Evolutionary conservation across 108 stramenopile genomes (phyloP).

Genomic region (Nitzschia inconspicua): DNA sequence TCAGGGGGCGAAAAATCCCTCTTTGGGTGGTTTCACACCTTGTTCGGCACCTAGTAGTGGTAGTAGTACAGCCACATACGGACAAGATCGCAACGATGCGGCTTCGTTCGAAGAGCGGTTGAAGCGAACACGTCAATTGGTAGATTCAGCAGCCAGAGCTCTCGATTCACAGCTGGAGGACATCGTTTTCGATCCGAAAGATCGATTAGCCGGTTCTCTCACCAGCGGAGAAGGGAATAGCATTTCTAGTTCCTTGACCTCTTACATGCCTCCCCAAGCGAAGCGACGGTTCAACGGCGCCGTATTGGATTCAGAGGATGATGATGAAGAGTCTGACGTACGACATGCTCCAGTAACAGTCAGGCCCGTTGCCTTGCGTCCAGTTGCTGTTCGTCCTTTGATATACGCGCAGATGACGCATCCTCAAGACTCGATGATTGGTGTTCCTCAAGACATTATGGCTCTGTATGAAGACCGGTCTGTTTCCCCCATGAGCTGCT

Average conservation of each 20-base stretch:
- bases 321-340: neutral
- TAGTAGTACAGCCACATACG: neutral
- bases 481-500: conserved; percentile 22
- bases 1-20: conserved; percentile 27
- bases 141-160: neutral
- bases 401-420: neutral
- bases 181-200: neutral
- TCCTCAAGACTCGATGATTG: neutral
- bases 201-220: neutral
- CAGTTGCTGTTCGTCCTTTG: conserved; percentile 15
- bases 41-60: neutral
- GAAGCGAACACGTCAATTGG: neutral
- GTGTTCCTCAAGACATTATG: conserved; percentile 14
- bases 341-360: neutral
- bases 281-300: neutral
- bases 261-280: conserved; percentile 1
- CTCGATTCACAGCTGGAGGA: neutral
- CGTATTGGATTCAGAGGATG: neutral
- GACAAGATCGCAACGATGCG: neutral
- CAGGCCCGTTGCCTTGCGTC: conserved; percentile 5
- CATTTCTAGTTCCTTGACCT: neutral
- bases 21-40: neutral
- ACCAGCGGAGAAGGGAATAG: neutral
- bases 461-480: neutral
- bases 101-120: neutral